These are phyloP conservation scores for Elsinoe australis DNA, from an alignment of 2,329 filamentous ascomycete genomes.

Conservation along the genomic window DNA sequence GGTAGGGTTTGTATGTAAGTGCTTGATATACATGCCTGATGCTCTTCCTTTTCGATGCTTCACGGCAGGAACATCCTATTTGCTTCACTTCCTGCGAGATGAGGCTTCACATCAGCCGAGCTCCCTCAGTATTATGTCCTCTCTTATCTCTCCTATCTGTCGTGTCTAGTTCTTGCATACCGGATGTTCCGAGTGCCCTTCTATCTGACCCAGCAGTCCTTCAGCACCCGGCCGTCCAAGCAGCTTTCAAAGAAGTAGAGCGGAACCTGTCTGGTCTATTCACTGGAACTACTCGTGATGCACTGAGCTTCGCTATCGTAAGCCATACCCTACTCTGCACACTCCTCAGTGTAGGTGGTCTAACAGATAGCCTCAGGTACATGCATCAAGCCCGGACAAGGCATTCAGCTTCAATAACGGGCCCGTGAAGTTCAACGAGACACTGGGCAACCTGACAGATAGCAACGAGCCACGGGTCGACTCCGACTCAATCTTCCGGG, in stretches of 20 bases:
- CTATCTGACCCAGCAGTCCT: constrained; percentile 2
- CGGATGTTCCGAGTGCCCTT: not conserved
- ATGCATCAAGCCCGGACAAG: not conserved
- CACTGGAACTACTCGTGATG: constrained; percentile 1
- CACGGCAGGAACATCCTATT: too few species aligned
- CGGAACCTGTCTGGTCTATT: constrained; percentile 7
- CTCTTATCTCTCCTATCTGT: not conserved
- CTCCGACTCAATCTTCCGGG: constrained; percentile 6
- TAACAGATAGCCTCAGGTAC: not conserved
- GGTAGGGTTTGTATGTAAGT: too few species aligned
- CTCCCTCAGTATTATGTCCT: not conserved
- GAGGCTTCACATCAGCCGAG: not conserved
- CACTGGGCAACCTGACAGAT: not conserved
- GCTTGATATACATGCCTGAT: too few species aligned
- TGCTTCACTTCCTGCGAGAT: too few species aligned
- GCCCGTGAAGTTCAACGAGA: constrained; percentile 5
- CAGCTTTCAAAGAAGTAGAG: constrained; percentile 8
- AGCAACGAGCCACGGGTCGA: not conserved
- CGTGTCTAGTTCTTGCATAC: not conserved
- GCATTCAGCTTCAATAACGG: constrained; percentile 2
- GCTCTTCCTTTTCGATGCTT: too few species aligned
- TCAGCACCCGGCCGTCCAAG: constrained; percentile 1
- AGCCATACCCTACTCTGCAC: too few species aligned
- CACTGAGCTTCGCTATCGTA: constrained; percentile 5
- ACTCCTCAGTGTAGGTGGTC: too few species aligned